Base-by-base conservation (phyloP, 2,329 filamentous ascomycete species). In the Fusarium phyllophilum region DNA sequence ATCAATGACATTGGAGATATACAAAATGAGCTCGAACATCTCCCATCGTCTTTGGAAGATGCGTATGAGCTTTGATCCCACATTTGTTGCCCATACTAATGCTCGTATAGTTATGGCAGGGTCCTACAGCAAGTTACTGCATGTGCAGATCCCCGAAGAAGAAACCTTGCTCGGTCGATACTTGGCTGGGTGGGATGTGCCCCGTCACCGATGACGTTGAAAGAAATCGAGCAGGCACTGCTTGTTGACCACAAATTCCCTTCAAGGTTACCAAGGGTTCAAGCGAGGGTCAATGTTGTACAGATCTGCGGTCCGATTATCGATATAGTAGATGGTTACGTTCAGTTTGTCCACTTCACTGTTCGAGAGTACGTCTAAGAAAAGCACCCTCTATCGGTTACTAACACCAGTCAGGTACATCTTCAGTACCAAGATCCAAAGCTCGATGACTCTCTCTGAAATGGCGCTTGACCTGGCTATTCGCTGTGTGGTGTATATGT, bases 321-420 rank as follows among this genome's bases (percentile, higher is more conserved):
- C 0, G 48, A 52, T 1, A 0, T 52, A 14, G n/a, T 8, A 2
- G n/a, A 52, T 6, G 48, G 6, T 0, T 36, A 36, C 12, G 48
- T 52, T 10, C 48, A 52, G 5, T 52, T 52, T 0, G 48, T 52
- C 0, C 48, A 52, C 1, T 52, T 52, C 0, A 36, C 49, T 1
- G 49, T 52, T 14, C 3, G 6, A 36, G 33, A 36, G 49, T 52
- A 36, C 0, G 48, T 51, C 8, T 3, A 13, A 24, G 0, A 2
- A 0, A 20, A 5, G 3, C 17, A 20, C 4, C 0, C 6, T 8
- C 3, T 4, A 1, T 15, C 4, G 0, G 1, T 6, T 0, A 20
- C 48, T 52, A 26, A 52, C 17, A 20, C 0, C 4, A 6, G 0
- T 11, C 33, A 52, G 49, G 0, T 52, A 52, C n/a, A 26, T 52